Percentiles rank a stretch among this genome's conserved stretches.
Conservation (phyloP, 306 rosid species). For the Hylodesmum podocarpum region DNA sequence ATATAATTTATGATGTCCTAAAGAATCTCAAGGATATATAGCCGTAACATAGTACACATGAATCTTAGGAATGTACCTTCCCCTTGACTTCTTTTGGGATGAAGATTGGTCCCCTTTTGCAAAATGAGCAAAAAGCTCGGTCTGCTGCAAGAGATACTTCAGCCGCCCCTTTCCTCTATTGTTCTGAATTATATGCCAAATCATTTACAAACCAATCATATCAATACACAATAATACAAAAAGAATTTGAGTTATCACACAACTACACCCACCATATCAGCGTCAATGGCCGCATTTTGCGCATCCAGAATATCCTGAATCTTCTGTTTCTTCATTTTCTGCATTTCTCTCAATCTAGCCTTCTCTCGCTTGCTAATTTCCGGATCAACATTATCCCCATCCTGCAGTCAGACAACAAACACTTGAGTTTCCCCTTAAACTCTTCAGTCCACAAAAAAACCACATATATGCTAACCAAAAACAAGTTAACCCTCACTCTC, state of each 20-base stretch:
- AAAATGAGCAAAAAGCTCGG: slow-evolving; percentile 96
- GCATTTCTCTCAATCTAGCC: slow-evolving; percentile 79
- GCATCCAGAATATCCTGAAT: slow-evolving; percentile 85
- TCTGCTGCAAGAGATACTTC: slow-evolving; percentile 93
- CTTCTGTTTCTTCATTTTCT: slow-evolving; percentile 79
- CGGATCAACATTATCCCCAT: slow-evolving; percentile 42
- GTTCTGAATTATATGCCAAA: slow-evolving; percentile 50
- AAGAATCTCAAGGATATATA: not conserved
- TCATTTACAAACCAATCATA: not conserved
- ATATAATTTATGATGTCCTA: not conserved
- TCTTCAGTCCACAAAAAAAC: not conserved
- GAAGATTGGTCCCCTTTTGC: slow-evolving; percentile 88
- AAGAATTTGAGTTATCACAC: not conserved
- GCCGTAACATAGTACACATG: not conserved
- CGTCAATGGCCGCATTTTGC: slow-evolving; percentile 93
- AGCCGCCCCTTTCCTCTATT: slow-evolving; percentile 88
- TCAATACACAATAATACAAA: not conserved
- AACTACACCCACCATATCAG: slow-evolving; percentile 73
- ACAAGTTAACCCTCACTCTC: not conserved
- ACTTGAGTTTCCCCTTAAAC: not conserved
- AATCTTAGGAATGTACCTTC: slow-evolving; percentile 55
- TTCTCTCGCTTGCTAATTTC: slow-evolving; percentile 86
- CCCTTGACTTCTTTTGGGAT: slow-evolving; percentile 71
- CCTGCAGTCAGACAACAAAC: slow-evolving; percentile 36
- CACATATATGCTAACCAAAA: not conserved